Evolutionary conservation across 768 basidiomycete species (phyloP).

Genomic region (Lepiota venenata): DNA sequence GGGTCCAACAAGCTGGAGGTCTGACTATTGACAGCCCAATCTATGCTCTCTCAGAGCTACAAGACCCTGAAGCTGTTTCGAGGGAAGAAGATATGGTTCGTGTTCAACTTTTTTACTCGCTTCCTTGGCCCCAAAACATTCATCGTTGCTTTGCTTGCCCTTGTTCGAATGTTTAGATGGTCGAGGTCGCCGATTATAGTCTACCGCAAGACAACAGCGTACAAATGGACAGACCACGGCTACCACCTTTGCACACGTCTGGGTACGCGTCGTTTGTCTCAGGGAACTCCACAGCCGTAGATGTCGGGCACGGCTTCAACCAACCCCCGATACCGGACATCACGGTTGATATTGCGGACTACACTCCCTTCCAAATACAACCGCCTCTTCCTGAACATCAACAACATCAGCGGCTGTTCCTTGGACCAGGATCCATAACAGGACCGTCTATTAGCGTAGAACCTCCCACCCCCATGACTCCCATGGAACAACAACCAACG

Average conservation of each 20-base stretch:
- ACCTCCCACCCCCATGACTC: constrained; percentile 8
- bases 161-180: constrained; percentile 7
- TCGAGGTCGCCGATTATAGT: background rate
- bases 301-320: background rate
- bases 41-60: constrained; percentile 17
- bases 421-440: background rate
- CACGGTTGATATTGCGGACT: background rate
- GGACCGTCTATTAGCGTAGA: constrained; percentile 10
- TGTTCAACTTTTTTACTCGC: constrained; percentile 8
- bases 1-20: constrained; percentile 68
- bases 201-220: background rate
- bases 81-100: constrained; percentile 56
- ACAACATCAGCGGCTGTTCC: background rate
- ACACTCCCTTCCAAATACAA: background rate
- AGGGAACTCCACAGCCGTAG: background rate
- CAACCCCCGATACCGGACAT: constrained; percentile 1
- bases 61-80: constrained; percentile 10
- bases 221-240: background rate
- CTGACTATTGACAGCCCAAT: constrained; percentile 60
- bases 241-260: constrained; percentile 4
- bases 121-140: background rate
- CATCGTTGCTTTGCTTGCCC: background rate
- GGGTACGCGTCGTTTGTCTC: background rate
- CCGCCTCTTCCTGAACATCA: constrained; percentile 18
- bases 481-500: background rate